phyloP scores from a whole-genome alignment of 768 basidiomycete species.

The Naematelia encephala region DNA sequence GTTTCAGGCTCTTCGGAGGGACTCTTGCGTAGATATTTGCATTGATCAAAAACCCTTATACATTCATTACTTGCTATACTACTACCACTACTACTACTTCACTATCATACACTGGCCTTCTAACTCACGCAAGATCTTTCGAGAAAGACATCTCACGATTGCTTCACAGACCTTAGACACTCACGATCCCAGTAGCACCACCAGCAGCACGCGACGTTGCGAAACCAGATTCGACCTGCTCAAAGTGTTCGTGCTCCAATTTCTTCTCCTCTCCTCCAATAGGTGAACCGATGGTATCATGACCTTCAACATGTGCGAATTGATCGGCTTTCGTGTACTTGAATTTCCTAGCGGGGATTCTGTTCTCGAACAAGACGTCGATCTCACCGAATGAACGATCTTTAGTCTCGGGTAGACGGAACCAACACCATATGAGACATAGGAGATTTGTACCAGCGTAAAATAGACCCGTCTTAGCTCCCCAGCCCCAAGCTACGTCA shows the following conservation, averaged over 20 bases:
- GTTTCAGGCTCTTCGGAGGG: no score
- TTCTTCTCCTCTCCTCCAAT: neutral
- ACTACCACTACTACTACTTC: neutral
- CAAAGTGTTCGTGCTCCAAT: neutral
- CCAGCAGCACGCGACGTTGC: neutral
- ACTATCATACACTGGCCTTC: no score
- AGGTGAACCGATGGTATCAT: neutral
- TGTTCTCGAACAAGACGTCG: conserved; percentile 43
- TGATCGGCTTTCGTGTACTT: conserved; percentile 21
- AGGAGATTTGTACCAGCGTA: conserved; percentile 25
- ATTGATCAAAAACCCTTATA: neutral
- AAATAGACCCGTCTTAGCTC: conserved; percentile 24
- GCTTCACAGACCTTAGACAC: neutral
- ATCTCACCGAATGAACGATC: conserved; percentile 22
- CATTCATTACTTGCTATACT: neutral
- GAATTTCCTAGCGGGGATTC: conserved; percentile 43
- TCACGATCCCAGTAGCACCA: neutral
- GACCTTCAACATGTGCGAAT: neutral
- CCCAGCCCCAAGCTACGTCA: conserved; percentile 18
- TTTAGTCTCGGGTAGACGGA: conserved; percentile 31
- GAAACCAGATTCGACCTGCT: neutral
- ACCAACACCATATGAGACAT: conserved; percentile 25
- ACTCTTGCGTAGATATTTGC: no score
- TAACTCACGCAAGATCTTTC: no score
- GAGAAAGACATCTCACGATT: no score